Conservation (phyloP, 225 moss, liverwort and hornwort genomes). For the Marchantia paleacea region DNA sequence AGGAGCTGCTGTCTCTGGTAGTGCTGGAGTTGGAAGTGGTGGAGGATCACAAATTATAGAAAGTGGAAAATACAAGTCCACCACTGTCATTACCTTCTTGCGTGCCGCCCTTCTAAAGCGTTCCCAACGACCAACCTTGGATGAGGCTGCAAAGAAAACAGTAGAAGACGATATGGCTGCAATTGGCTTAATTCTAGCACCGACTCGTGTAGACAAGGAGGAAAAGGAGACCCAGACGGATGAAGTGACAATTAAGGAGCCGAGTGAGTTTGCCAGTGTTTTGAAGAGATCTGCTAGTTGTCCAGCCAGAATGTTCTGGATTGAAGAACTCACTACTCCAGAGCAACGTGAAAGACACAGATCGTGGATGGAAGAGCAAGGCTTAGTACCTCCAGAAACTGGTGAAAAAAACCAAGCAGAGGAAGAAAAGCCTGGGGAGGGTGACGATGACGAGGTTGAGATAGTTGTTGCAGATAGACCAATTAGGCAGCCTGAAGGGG, state of each 20-base stretch:
- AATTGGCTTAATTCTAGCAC: neutral
- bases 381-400: conserved; percentile 24
- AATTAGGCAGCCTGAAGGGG: neutral
- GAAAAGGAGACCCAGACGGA: conserved; percentile 38
- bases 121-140: conserved; percentile 34
- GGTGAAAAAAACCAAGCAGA: conserved; percentile 14
- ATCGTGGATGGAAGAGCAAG: conserved; percentile 45
- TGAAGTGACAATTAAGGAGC: conserved; percentile 28
- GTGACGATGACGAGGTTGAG: conserved; percentile 40
- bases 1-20: neutral
- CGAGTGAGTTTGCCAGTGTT: conserved; percentile 29
- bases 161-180: conserved; percentile 30
- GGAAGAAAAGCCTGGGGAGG: conserved; percentile 5
- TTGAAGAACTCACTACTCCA: conserved; percentile 34
- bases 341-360: conserved; percentile 41
- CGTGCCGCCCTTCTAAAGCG: conserved; percentile 47
- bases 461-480: conserved; percentile 35
- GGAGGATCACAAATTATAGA: conserved; percentile 1
- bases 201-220: neutral
- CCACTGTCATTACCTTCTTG: conserved; percentile 43
- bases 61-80: conserved; percentile 17
- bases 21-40: neutral
- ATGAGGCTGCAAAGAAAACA: conserved; percentile 36
- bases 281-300: conserved; percentile 47
- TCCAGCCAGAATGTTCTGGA: conserved; percentile 45